phyloP scores from a whole-genome alignment of 768 basidiomycete species.

The Clathrus columnatus region DNA sequence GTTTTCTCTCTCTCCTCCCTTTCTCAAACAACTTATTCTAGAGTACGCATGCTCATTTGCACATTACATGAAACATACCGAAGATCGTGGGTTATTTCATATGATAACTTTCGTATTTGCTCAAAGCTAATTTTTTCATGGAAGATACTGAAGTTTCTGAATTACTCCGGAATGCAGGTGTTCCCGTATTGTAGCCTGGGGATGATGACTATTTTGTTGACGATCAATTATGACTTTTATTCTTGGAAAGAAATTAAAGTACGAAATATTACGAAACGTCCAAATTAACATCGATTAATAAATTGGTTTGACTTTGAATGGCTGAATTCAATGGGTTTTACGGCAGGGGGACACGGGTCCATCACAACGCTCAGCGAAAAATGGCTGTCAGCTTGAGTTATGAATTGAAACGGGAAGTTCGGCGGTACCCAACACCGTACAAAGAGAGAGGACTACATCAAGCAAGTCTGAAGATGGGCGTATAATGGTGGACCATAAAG shows the following conservation, averaged over 20 bases:
- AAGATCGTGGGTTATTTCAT: slow-evolving; percentile 37
- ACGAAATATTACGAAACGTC: too few relatives aligned
- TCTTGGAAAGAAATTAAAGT: background rate
- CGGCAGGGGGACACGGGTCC: too few relatives aligned
- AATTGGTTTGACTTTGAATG: too few relatives aligned
- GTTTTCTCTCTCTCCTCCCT: background rate
- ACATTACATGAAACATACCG: slow-evolving; percentile 51
- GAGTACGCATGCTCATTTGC: slow-evolving; percentile 42
- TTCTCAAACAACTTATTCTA: slow-evolving; percentile 13
- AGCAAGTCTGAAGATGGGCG: too few relatives aligned
- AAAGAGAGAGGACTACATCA: too few relatives aligned
- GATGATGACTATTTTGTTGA: background rate
- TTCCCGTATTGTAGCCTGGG: slow-evolving; percentile 12
- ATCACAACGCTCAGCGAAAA: too few relatives aligned
- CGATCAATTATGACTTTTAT: background rate
- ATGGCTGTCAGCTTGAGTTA: too few relatives aligned
- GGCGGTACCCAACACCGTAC: too few relatives aligned
- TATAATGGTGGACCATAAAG: too few relatives aligned
- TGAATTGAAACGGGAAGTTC: too few relatives aligned
- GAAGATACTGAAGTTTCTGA: slow-evolving; percentile 42
- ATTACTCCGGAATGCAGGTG: slow-evolving; percentile 37
- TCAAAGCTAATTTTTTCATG: background rate
- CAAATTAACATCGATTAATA: too few relatives aligned
- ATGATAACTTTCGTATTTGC: background rate
- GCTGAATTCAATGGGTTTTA: too few relatives aligned